Conservation (phyloP, 139 green algal genomes). For the Eudorina sp. region DNA sequence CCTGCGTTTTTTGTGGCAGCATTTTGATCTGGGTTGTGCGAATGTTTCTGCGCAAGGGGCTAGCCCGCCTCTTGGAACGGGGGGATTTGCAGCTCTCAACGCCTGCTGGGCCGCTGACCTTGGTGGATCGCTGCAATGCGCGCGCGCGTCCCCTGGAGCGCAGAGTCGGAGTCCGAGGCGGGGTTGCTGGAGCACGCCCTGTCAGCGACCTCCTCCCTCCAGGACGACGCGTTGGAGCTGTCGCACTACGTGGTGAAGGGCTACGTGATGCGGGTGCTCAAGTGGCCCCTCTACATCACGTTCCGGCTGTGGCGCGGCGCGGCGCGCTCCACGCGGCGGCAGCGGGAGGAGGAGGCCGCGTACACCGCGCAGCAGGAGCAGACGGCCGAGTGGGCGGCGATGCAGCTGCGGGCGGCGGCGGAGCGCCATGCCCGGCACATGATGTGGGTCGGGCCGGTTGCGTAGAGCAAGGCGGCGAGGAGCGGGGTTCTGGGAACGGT, state of each 20-base stretch:
- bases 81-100: too few relatives aligned
- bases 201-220: not conserved
- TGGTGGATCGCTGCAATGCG: too few relatives aligned
- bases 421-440: not conserved
- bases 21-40: too few relatives aligned
- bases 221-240: constrained; percentile 49
- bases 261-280: constrained; percentile 18
- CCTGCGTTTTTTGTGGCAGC: too few relatives aligned
- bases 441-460: not conserved
- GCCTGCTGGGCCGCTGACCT: too few relatives aligned
- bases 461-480: too few relatives aligned
- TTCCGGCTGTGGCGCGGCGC: constrained; percentile 42
- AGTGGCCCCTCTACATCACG: constrained; percentile 37
- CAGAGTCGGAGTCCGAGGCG: too few relatives aligned
- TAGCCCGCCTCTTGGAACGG: too few relatives aligned
- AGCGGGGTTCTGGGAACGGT: too few relatives aligned
- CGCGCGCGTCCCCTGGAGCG: too few relatives aligned
- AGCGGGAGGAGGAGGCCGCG: not conserved
- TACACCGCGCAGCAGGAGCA: not conserved
- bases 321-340: not conserved
- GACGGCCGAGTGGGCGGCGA: not conserved
- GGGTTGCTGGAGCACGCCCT: not conserved
- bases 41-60: too few relatives aligned
- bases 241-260: constrained; percentile 45
- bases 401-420: not conserved